These are phyloP conservation scores for Spathaspora arborariae DNA, from an alignment of 805 yeast species.

Conservation along the genomic window DNA sequence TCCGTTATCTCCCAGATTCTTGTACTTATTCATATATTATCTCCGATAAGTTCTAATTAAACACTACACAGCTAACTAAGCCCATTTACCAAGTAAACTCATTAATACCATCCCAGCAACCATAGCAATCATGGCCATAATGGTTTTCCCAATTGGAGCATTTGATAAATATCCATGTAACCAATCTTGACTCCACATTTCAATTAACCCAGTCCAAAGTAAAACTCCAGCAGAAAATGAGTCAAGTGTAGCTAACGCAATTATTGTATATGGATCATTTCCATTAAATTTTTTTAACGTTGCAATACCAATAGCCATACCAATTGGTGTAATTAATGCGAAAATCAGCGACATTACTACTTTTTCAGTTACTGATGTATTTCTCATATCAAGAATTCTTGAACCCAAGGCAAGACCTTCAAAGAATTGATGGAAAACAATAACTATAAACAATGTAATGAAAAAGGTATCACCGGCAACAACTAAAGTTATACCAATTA, in stretches of 20 bases:
- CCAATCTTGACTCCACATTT: slow-evolving; percentile 30
- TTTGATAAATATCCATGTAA: slow-evolving; percentile 17
- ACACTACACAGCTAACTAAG: slow-evolving; percentile 9
- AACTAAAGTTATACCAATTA: slow-evolving; percentile 26
- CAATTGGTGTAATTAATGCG: slow-evolving; percentile 24
- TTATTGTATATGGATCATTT: slow-evolving; percentile 24
- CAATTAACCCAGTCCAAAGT: slow-evolving; percentile 28
- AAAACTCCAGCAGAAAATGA: slow-evolving; percentile 32
- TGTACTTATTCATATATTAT: background rate
- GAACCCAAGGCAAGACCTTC: slow-evolving; percentile 30
- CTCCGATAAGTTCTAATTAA: background rate
- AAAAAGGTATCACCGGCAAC: slow-evolving; percentile 28
- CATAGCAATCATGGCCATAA: slow-evolving; percentile 13
- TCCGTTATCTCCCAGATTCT: no score
- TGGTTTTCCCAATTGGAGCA: slow-evolving; percentile 13
- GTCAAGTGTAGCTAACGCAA: slow-evolving; percentile 31
- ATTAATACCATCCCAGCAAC: slow-evolving; percentile 23
- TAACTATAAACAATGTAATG: slow-evolving; percentile 25
- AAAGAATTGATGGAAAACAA: slow-evolving; percentile 29
- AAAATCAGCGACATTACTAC: slow-evolving; percentile 18
- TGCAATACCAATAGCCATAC: slow-evolving; percentile 32
- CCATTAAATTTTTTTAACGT: slow-evolving; percentile 23
- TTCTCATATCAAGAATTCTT: slow-evolving; percentile 16
- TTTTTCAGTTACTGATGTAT: slow-evolving; percentile 9
- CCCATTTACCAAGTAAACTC: slow-evolving; percentile 34